Conservation (phyloP, 331 rosid species). For the Malus hybrid region DNA sequence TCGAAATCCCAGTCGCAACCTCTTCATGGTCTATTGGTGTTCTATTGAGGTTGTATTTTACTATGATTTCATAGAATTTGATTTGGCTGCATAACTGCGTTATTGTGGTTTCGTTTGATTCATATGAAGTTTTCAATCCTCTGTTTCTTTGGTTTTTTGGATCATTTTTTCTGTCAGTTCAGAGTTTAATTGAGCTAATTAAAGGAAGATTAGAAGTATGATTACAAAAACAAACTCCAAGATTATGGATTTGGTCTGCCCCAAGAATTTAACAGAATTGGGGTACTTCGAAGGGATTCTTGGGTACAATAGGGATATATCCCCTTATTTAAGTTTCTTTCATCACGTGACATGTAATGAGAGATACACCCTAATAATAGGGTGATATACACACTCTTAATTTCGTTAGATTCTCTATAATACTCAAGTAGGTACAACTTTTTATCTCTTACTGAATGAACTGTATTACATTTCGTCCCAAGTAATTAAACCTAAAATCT, state of each 20-base stretch:
- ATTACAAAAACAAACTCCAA: too few species aligned
- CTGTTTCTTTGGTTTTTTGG: not conserved
- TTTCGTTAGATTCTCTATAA: not conserved
- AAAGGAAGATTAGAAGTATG: not conserved
- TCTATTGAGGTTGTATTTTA: not conserved
- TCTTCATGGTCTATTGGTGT: not conserved
- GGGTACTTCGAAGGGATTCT: not conserved
- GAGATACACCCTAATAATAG: not conserved
- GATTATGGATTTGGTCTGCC: not conserved
- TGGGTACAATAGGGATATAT: not conserved
- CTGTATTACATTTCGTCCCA: not conserved
- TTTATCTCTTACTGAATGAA: not conserved
- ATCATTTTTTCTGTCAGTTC: not conserved
- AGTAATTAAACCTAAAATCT: conserved; percentile 18
- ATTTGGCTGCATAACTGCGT: not conserved
- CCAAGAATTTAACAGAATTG: not conserved
- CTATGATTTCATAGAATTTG: not conserved
- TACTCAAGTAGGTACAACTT: not conserved
- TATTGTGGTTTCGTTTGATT: too few species aligned
- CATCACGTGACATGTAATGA: not conserved
- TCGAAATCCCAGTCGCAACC: not conserved
- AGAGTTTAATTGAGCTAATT: not conserved
- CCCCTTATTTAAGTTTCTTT: too few species aligned
- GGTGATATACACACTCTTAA: not conserved
- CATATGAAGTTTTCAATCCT: not conserved